phyloP scores from a whole-genome alignment of 139 green algal species.

The Chlorella sp. region DNA sequence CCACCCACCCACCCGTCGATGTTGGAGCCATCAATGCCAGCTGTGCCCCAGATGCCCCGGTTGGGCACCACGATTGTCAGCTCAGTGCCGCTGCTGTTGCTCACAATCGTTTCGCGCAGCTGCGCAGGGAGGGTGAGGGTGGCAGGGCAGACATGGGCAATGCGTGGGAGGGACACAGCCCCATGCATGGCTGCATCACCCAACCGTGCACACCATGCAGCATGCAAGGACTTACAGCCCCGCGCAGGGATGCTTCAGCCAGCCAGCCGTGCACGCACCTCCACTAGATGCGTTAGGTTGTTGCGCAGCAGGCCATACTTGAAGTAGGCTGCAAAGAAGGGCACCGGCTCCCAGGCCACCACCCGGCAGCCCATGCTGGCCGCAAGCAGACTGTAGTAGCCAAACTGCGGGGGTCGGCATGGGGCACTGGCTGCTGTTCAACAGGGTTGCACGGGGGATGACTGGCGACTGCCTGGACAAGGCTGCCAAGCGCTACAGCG shows the following conservation, averaged over 20 bases:
- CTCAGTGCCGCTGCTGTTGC: constrained; percentile 31
- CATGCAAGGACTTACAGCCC: too few species aligned
- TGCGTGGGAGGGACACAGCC: too few species aligned
- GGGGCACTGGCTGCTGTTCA: too few species aligned
- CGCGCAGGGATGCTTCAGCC: too few species aligned
- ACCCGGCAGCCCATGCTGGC: constrained; percentile 82
- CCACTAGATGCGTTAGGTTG: constrained; percentile 45
- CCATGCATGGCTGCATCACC: too few species aligned
- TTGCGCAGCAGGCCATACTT: constrained; percentile 72
- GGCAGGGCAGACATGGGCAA: neutral
- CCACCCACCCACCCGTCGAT: constrained; percentile 56
- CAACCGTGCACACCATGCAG: too few species aligned
- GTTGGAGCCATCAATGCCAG: constrained; percentile 73
- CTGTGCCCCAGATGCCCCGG: constrained; percentile 76
- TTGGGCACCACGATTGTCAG: constrained; percentile 62
- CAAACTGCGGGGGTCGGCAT: constrained; percentile 55
- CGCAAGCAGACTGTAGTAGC: constrained; percentile 78
- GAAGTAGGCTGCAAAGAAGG: constrained; percentile 76
- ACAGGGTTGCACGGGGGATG: too few species aligned
- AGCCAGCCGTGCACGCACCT: constrained; percentile 26
- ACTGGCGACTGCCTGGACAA: too few species aligned
- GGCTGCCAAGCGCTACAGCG: too few species aligned
- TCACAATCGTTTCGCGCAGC: constrained; percentile 38
- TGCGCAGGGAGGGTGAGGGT: neutral
- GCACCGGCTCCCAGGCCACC: constrained; percentile 84